Conservation (phyloP, 331 rosid genomes). For the Quercus lobata region DNA sequence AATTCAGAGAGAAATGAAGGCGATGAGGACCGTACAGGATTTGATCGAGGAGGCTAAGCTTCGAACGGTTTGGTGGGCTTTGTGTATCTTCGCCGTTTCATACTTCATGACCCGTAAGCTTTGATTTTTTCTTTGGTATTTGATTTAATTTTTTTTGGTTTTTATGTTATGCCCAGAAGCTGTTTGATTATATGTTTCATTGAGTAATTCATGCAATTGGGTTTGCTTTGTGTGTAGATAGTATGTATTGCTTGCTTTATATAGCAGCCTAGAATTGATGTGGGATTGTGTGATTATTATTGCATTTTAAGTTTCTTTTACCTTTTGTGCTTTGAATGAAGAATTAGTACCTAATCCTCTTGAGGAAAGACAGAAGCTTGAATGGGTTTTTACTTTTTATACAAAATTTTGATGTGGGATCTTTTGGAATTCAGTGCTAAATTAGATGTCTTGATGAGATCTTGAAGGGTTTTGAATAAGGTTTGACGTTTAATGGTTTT, state of each 20-base stretch:
- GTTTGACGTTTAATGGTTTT: no score
- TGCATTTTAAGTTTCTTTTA: background rate
- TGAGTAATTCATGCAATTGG: constrained; percentile 1
- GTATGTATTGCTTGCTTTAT: constrained; percentile 8
- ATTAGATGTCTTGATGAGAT: no score
- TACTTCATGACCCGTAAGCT: constrained; percentile 80
- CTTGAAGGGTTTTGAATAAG: no score
- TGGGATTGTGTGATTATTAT: background rate
- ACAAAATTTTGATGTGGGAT: no score
- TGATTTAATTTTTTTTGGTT: background rate
- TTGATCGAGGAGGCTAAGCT: constrained; percentile 78
- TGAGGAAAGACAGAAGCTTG: no score
- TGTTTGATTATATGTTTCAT: background rate
- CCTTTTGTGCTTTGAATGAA: background rate
- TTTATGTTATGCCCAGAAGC: background rate
- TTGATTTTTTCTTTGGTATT: background rate
- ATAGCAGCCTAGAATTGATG: constrained; percentile 1
- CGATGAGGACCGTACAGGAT: constrained; percentile 63
- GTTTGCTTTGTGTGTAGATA: background rate
- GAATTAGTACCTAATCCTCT: background rate
- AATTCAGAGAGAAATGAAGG: constrained; percentile 41
- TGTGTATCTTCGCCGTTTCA: constrained; percentile 70
- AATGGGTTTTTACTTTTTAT: no score
- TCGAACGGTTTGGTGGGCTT: constrained; percentile 90
- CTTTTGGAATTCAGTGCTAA: no score